Percentiles rank a stretch among this genome's conserved stretches.
phyloP scores from a whole-genome alignment of 306 rosid genomes.

The Cicer judaicum region DNA sequence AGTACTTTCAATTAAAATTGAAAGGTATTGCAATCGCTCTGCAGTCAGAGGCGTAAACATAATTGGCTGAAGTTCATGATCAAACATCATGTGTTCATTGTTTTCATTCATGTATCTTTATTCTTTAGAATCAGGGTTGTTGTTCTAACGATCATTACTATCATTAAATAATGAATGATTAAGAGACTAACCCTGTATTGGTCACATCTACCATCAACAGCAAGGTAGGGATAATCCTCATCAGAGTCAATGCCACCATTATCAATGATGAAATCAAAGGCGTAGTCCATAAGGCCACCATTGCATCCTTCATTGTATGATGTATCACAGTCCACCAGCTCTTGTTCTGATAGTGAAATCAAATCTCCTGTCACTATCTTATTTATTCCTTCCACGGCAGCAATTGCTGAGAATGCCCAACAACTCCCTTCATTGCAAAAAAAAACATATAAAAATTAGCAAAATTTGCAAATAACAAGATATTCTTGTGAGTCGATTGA shows the following conservation, averaged over 20 bases:
- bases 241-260: constrained; percentile 94
- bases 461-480: neutral
- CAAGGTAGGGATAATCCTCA: constrained; percentile 85
- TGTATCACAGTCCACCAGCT: constrained; percentile 88
- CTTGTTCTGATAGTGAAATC: constrained; percentile 89
- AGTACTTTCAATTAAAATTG: too few species aligned
- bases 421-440: constrained; percentile 81
- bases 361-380: constrained; percentile 81
- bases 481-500: neutral
- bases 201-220: constrained; percentile 70
- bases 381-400: constrained; percentile 83
- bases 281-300: constrained; percentile 97
- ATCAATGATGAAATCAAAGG: constrained; percentile 76
- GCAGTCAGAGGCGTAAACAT: too few species aligned
- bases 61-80: too few species aligned
- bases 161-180: neutral
- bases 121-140: too few species aligned
- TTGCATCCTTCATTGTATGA: constrained; percentile 83
- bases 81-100: too few species aligned
- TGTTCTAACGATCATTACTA: neutral
- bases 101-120: too few species aligned
- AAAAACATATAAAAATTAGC: neutral
- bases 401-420: constrained; percentile 93
- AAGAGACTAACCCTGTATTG: constrained; percentile 57
- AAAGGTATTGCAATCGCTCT: too few species aligned